Conservation (phyloP, 148 eudicot genomes). For the Bassia scoparia region DNA sequence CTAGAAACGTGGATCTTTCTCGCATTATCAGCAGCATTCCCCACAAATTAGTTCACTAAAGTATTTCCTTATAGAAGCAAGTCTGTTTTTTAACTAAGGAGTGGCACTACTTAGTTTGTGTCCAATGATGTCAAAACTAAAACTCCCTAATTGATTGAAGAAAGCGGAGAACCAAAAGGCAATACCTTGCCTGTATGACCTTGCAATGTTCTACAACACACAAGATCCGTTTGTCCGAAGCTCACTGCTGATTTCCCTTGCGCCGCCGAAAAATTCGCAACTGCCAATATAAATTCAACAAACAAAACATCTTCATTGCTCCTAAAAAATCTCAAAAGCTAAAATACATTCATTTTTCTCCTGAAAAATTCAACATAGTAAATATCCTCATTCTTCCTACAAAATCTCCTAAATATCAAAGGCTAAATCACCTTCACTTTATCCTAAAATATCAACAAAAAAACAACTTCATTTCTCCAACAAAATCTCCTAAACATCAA, state of each 20-base stretch:
- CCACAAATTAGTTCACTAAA: background rate
- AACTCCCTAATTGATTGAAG: no score
- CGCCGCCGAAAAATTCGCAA: conserved; percentile 66
- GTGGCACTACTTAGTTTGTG: no score
- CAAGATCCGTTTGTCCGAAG: conserved; percentile 86
- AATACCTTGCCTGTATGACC: conserved; percentile 93
- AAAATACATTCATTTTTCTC: no score
- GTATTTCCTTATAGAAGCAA: background rate
- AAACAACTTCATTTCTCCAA: background rate
- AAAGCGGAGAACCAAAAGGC: conserved; percentile 1
- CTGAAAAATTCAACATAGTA: background rate
- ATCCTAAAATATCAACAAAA: background rate
- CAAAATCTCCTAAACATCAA: background rate
- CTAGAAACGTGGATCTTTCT: background rate
- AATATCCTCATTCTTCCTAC: background rate
- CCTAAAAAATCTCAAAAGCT: no score
- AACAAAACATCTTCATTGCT: no score
- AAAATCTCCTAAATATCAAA: background rate
- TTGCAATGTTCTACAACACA: conserved; percentile 92
- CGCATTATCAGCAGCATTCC: background rate
- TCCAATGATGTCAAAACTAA: background rate
- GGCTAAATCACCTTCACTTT: background rate
- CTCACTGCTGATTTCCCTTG: conserved; percentile 80
- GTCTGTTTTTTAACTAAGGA: background rate
- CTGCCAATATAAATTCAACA: conserved; percentile 27